These are phyloP conservation scores for Scheffersomyces insectosa DNA, from an alignment of 1,139 yeast genomes.

Conservation along the genomic window DNA sequence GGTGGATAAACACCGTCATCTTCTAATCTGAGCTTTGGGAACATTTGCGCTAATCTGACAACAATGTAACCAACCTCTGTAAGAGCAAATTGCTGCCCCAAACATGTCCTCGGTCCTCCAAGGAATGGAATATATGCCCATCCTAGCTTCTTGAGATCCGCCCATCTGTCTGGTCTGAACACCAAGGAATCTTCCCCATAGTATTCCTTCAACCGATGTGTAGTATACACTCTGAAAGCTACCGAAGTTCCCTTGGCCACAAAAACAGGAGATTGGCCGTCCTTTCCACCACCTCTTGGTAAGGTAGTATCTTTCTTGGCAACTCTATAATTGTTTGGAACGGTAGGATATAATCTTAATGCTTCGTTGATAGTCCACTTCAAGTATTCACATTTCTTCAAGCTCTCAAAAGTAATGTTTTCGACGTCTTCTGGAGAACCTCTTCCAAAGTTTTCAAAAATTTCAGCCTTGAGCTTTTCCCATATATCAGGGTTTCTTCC, in stretches of 20 bases:
- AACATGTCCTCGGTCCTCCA: conserved; percentile 39
- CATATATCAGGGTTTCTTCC: conserved; percentile 42
- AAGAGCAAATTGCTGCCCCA: conserved; percentile 43
- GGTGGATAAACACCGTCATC: conserved; percentile 26
- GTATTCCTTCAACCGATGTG: not conserved
- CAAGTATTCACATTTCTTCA: conserved; percentile 8
- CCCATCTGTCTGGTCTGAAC: conserved; percentile 7
- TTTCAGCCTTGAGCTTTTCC: conserved; percentile 33
- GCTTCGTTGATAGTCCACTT: conserved; percentile 8
- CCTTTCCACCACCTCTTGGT: conserved; percentile 10
- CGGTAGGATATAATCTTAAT: conserved; percentile 10
- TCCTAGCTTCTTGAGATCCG: conserved; percentile 22
- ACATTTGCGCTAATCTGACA: conserved; percentile 23
- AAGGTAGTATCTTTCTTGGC: conserved; percentile 7
- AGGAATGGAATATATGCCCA: conserved; percentile 41
- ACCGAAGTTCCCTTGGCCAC: conserved; percentile 6
- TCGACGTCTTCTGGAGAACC: conserved; percentile 2
- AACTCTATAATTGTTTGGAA: conserved; percentile 6
- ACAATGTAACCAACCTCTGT: conserved; percentile 36
- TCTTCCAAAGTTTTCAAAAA: conserved; percentile 28
- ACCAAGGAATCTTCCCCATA: conserved; percentile 7
- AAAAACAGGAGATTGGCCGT: conserved; percentile 5
- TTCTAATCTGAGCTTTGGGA: conserved; percentile 24
- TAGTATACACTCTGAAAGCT: conserved; percentile 1
- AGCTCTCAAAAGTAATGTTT: conserved; percentile 7